Evolutionary conservation across 371 early-diverging fungal species (phyloP), one percentile per base, ranked within the genome.

Genomic region (Thermomucor indicae-seudaticae): DNA sequence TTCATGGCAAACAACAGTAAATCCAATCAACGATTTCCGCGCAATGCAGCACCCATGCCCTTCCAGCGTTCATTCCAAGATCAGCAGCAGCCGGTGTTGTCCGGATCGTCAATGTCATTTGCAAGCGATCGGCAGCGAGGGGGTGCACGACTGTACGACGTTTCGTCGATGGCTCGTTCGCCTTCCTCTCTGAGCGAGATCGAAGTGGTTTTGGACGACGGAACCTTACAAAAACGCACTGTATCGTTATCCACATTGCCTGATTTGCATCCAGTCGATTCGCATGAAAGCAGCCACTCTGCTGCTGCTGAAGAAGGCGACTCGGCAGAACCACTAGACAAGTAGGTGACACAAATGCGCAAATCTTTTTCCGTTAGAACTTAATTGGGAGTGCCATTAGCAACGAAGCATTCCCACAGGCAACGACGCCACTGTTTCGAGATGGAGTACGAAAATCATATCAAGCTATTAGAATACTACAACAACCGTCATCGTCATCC

Each of bases 161-260:
- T 14, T 43, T 34, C 35, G 42, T 43, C 42, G 20, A 47, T 47
- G 10, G 29, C 44, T 4, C 44, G 44, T 27, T 47, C 49, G 6
- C 49, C 55, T 7, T 60, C 60, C 16, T 17, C 29, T 10, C 27
- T 17, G 11, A 61, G 61, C 28, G 61, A 61, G 42, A 55, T 58
- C 24, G 59, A 66, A 22, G 66, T 66, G 11, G 55, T 66, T 3
- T 38, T 61, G 10, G 66, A 66, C 30, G 66, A 66, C 41, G 66
- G 66, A 4, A 58, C 59, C 17, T 27, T 57, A 31, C 53, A 61
- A 27, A 43, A 50, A 31, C 48, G 66, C 14, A 51, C 55, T n/a
- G 59, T 66, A 1, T 61, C 66, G 1, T 44, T 66, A 17, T 58
- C 66, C 2, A 66, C 62, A 12, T 16, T 59, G 7, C 40, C 49